Evolutionary conservation across 1,139 yeast species (phyloP).

Genomic region (Yamadazyma membranifaciens): DNA sequence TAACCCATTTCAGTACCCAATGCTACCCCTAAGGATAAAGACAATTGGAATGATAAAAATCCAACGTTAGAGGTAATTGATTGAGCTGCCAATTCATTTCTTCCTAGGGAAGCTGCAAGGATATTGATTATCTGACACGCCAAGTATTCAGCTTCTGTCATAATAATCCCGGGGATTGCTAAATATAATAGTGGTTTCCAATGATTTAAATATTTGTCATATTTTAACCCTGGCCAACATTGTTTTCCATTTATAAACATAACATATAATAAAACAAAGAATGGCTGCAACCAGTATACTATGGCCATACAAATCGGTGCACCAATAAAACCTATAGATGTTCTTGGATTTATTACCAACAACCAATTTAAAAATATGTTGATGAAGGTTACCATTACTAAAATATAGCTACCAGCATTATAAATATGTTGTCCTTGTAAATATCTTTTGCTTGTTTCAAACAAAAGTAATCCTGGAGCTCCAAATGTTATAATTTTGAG

Average conservation of each 20-base stretch:
- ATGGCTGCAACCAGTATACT: slow-evolving; percentile 56
- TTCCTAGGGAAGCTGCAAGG: slow-evolving; percentile 55
- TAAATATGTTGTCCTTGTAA: slow-evolving; percentile 55
- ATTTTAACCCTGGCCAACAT: slow-evolving; percentile 39
- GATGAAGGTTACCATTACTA: slow-evolving; percentile 52
- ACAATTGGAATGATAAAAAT: slow-evolving; percentile 49
- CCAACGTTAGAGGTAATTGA: slow-evolving; percentile 59
- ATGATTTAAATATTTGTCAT: slow-evolving; percentile 34
- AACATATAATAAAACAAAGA: slow-evolving; percentile 44
- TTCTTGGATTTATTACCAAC: slow-evolving; percentile 27
- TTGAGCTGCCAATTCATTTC: slow-evolving; percentile 55
- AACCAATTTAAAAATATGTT: slow-evolving; percentile 49
- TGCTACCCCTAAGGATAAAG: slow-evolving; percentile 61
- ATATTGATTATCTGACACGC: slow-evolving; percentile 58
- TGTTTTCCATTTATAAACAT: slow-evolving; percentile 39
- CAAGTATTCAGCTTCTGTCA: slow-evolving; percentile 60
- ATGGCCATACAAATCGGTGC: slow-evolving; percentile 62
- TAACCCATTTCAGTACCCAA: slow-evolving; percentile 59
- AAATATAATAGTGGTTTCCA: slow-evolving; percentile 49
- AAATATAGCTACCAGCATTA: slow-evolving; percentile 50
- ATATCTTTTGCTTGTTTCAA: slow-evolving; percentile 54
- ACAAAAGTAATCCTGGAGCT: slow-evolving; percentile 56
- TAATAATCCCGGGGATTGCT: slow-evolving; percentile 56
- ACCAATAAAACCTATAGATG: slow-evolving; percentile 42
- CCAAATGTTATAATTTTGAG: slow-evolving; percentile 51